Base-by-base conservation (phyloP, 2,329 filamentous ascomycete genomes). In the Chaetomium olivaceum region DNA sequence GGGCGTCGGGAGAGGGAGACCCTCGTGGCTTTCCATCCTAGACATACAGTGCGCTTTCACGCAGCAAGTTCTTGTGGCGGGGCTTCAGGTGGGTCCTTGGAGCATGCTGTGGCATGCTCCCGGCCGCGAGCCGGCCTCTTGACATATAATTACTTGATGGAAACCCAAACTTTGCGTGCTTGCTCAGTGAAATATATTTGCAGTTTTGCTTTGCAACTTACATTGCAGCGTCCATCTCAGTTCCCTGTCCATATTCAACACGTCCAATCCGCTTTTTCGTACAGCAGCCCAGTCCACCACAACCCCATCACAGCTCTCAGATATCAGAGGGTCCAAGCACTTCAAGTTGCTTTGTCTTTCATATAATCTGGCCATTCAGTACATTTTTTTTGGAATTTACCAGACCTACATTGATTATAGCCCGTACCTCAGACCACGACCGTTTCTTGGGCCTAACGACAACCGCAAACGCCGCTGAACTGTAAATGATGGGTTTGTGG, bases 121-220 rank as follows among this genome's bases (percentile, higher is more conserved):
- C 16, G 39, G 39, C 16, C 39, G 16, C 39, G 16, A 43, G 39
- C 39, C 39, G 39, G 16, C 57, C 25, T 19, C 36, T 31, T 58
- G 48, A 58, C 57, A 58, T 48, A 48, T 46, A 48, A 58, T 58
- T 58, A 58, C 57, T 48, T 58, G 57, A 58, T 46, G 27, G 57
- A 58, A 58, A 58, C 36, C 9, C 6, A 29, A 43, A 43, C 25
- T 27, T 31, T 23, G 27, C 29, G 11, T 48, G 11, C 21, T n/a
- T 11, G 56, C 57, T 27, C 6, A 8, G n/a, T 7, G 21, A 58
- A 48, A 43, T 21, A 21, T 48, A 58, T n/a, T 21, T 58, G 23
- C 36, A n/a, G 25, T 21, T 16, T 16, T 21, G 36, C 16, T n/a
- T 9, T 48, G n/a, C 57, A 58, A 25, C 48, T 48, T 21, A 16